Conservation (phyloP, 2,329 filamentous ascomycete genomes). For the Emmonsiellopsis sp. region DNA sequence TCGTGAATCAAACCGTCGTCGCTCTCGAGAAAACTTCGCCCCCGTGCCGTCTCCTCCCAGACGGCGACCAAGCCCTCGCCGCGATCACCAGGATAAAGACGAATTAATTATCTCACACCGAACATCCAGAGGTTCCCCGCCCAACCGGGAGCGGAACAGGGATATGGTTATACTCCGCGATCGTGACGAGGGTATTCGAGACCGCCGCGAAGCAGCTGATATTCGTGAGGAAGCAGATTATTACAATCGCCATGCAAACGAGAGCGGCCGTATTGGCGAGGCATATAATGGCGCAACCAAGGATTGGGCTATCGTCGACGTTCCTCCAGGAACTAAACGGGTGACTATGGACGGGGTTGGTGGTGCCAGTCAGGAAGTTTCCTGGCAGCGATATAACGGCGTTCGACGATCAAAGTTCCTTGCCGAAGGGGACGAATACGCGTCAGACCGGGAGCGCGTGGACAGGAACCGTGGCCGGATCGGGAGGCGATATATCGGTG, state of each 20-base stretch:
- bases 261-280: conserved; percentile 62
- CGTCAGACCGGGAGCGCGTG: conserved; percentile 43
- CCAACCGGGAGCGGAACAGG: conserved; percentile 15
- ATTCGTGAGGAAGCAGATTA: conserved; percentile 48
- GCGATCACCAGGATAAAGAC: conserved; percentile 13
- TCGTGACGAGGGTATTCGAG: conserved; percentile 5
- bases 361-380: conserved; percentile 64
- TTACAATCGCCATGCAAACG: conserved; percentile 58
- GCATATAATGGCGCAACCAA: conserved; percentile 64
- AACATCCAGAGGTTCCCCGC: conserved; percentile 15
- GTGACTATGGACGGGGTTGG: conserved; percentile 74
- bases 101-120: conserved; percentile 14
- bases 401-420: conserved; percentile 65
- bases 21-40: conserved; percentile 35
- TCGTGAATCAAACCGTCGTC: conserved; percentile 14
- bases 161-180: conserved; percentile 16
- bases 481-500: conserved; percentile 34
- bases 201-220: conserved; percentile 31
- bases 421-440: conserved; percentile 51
- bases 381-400: conserved; percentile 71
- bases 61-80: conserved; percentile 13
- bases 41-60: conserved; percentile 34
- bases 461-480: conserved; percentile 25
- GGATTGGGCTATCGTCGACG: conserved; percentile 73
- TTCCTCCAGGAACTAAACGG: conserved; percentile 71